Percentiles rank a stretch among this genome's conserved stretches.
phyloP scores from a whole-genome alignment of 2,329 filamentous ascomycete species.

The Cladosporium sp. region DNA sequence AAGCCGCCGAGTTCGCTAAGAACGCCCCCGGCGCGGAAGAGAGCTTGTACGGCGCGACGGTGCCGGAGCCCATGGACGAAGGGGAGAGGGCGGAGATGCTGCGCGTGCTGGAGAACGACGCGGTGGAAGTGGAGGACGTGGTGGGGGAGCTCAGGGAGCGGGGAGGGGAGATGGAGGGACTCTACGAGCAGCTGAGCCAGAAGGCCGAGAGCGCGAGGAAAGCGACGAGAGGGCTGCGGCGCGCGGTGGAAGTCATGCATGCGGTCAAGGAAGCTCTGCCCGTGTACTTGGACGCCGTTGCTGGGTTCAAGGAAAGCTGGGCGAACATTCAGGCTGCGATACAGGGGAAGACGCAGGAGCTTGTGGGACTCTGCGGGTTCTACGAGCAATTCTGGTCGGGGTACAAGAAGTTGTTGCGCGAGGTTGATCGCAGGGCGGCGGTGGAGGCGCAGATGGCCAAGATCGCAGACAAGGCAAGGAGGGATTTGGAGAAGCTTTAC shows the following conservation, averaged over 20 bases:
- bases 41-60: constrained; percentile 50
- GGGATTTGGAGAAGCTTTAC: constrained; percentile 70
- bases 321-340: constrained; percentile 69
- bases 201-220: constrained; percentile 57
- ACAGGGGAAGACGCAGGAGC: constrained; percentile 64
- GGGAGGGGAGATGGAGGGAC: constrained; percentile 70
- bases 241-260: constrained; percentile 63
- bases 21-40: constrained; percentile 52
- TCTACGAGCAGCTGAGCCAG: constrained; percentile 59
- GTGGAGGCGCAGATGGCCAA: constrained; percentile 70
- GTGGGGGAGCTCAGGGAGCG: constrained; percentile 67
- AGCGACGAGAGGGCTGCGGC: constrained; percentile 55
- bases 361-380: constrained; percentile 72
- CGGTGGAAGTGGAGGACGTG: constrained; percentile 59
- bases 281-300: constrained; percentile 60
- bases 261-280: constrained; percentile 63
- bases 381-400: constrained; percentile 83
- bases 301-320: constrained; percentile 64
- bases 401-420: constrained; percentile 79
- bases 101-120: constrained; percentile 69
- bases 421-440: constrained; percentile 70
- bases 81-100: constrained; percentile 81
- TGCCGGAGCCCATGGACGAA: constrained; percentile 63
- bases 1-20: constrained; percentile 28
- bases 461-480: constrained; percentile 73